phyloP scores from a whole-genome alignment of 73 alveolate genomes.

The Uronychia setigera region DNA sequence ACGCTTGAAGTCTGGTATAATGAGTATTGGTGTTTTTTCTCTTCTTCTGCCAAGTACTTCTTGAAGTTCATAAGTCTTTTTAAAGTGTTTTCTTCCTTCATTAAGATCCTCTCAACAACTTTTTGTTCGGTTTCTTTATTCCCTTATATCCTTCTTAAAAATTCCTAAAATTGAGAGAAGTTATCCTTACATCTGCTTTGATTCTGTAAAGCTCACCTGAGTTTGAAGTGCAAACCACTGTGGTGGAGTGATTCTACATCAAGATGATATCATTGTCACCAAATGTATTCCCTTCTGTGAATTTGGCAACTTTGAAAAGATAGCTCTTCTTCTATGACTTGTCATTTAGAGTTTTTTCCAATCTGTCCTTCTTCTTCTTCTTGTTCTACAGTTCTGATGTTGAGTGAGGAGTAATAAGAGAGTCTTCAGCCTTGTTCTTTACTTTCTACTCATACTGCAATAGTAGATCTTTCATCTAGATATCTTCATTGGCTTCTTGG shows the following conservation, averaged over 20 bases:
- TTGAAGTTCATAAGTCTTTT: not conserved
- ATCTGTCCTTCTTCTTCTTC: not conserved
- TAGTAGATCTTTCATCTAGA: not conserved
- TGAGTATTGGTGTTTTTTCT: not conserved
- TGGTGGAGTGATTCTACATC: conserved; percentile 12
- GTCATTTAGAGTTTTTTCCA: not conserved
- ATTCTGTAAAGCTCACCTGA: conserved; percentile 24
- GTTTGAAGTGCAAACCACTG: conserved; percentile 41
- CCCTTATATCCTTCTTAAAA: conserved; percentile 17
- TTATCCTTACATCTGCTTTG: not conserved
- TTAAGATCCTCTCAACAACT: not conserved
- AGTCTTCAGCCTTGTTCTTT: not conserved
- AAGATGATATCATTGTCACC: conserved; percentile 45
- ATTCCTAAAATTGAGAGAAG: conserved; percentile 1
- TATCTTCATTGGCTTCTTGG: not conserved
- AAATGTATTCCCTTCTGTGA: conserved; percentile 38
- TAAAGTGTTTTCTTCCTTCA: not conserved
- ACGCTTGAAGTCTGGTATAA: not conserved
- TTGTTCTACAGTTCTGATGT: too few relatives aligned
- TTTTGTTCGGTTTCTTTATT: conserved; percentile 24
- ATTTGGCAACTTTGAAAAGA: conserved; percentile 28
- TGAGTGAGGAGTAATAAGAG: not conserved
- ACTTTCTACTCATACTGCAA: not conserved
- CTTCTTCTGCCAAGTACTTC: not conserved
- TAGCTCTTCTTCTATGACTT: conserved; percentile 3